Conservation (phyloP, 2,329 filamentous ascomycete species). For the Pseudogymnoascus sp. region DNA sequence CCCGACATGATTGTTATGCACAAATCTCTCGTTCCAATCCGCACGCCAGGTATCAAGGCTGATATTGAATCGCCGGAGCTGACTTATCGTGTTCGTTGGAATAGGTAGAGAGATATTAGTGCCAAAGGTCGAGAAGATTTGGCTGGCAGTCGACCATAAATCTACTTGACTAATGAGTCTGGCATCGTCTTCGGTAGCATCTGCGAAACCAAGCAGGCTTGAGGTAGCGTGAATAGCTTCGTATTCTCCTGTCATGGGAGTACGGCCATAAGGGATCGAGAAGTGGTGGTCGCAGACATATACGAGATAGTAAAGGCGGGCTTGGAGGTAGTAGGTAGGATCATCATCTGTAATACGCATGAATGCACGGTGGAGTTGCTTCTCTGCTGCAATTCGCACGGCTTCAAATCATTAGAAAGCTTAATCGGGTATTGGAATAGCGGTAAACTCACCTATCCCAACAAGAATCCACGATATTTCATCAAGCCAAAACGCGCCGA, state of each 20-base stretch:
- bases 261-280: slow-evolving; percentile 52
- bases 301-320: slow-evolving; percentile 52
- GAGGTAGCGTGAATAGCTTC: background rate
- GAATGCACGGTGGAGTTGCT: slow-evolving; percentile 45
- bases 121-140: slow-evolving; percentile 10
- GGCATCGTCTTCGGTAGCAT: slow-evolving; percentile 13
- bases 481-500: slow-evolving; percentile 33
- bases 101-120: slow-evolving; percentile 15
- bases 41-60: slow-evolving; percentile 20
- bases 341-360: slow-evolving; percentile 40
- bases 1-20: slow-evolving; percentile 30
- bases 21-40: slow-evolving; percentile 21
- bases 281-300: slow-evolving; percentile 59
- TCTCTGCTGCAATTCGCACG: slow-evolving; percentile 46
- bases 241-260: slow-evolving; percentile 29
- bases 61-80: slow-evolving; percentile 19
- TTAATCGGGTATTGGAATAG: slow-evolving; percentile 19
- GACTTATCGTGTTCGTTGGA: slow-evolving; percentile 14
- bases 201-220: background rate
- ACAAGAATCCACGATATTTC: slow-evolving; percentile 21
- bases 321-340: slow-evolving; percentile 41
- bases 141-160: slow-evolving; percentile 9
- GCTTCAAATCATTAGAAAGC: slow-evolving; percentile 49
- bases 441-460: slow-evolving; percentile 16
- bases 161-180: slow-evolving; percentile 13